These are phyloP conservation scores for Phytophthora melonis DNA, from an alignment of 352 stramenopile species.

Conservation along the genomic window DNA sequence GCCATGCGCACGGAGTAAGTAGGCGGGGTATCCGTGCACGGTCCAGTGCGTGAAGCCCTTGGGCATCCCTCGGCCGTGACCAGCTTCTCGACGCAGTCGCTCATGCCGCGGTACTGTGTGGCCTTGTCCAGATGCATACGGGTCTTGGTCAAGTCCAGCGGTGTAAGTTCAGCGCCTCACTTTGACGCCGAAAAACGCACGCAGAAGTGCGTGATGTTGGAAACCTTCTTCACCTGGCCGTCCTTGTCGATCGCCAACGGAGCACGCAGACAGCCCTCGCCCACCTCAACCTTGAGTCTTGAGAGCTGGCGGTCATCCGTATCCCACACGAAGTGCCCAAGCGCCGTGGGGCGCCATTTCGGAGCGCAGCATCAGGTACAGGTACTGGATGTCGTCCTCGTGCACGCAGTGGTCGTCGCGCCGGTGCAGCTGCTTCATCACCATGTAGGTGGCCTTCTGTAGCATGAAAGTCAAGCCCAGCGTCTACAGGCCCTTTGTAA, in stretches of 20 bases:
- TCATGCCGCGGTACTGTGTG: constrained; percentile 90
- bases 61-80: constrained; percentile 84
- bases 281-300: constrained; percentile 82
- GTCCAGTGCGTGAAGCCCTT: constrained; percentile 92
- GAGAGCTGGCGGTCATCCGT: constrained; percentile 83
- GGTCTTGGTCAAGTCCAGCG: constrained; percentile 91
- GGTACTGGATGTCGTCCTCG: constrained; percentile 83
- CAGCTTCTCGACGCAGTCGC: constrained; percentile 88
- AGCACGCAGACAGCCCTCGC: constrained; percentile 73
- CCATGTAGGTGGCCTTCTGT: constrained; percentile 77
- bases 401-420: constrained; percentile 73
- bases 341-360: constrained; percentile 79
- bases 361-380: constrained; percentile 82
- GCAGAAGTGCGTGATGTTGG: constrained; percentile 78
- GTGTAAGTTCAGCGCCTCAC: constrained; percentile 89
- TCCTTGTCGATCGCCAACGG: constrained; percentile 62
- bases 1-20: too few relatives aligned
- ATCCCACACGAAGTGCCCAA: constrained; percentile 85
- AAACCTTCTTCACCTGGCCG: constrained; percentile 63
- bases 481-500: constrained; percentile 71
- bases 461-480: constrained; percentile 78
- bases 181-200: constrained; percentile 83
- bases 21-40: constrained; percentile 50
- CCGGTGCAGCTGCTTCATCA: constrained; percentile 79
- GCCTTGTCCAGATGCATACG: constrained; percentile 91